A percentile compares a stretch with the other conserved stretches of the same genome.
These are phyloP conservation scores for Ceratobasidium sp. DNA, from an alignment of 1,284 basidiomycete genomes.

Conservation along the genomic window DNA sequence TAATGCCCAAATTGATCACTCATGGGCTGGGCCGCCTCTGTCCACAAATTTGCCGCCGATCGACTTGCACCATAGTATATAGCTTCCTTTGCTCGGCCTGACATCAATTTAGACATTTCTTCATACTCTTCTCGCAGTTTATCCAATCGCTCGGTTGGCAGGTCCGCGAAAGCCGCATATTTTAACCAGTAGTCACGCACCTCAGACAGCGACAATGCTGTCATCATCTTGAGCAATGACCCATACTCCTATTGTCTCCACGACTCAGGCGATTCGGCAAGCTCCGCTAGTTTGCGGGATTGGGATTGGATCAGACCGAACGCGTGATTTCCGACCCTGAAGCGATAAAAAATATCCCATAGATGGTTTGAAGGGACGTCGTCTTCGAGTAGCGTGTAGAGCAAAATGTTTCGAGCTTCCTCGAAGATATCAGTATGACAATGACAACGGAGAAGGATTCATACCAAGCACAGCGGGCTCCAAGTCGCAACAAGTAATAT, in stretches of 20 bases:
- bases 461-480: conserved; percentile 66
- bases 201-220: conserved; percentile 54
- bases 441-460: conserved; percentile 9
- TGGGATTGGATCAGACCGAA: conserved; percentile 54
- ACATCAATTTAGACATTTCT: neutral
- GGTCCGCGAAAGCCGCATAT: conserved; percentile 48
- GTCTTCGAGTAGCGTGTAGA: conserved; percentile 52
- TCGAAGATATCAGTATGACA: neutral
- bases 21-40: conserved; percentile 44
- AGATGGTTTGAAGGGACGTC: conserved; percentile 46
- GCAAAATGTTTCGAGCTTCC: conserved; percentile 55
- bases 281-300: conserved; percentile 56
- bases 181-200: conserved; percentile 55
- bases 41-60: conserved; percentile 54
- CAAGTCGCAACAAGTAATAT: conserved; percentile 68
- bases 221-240: conserved; percentile 52
- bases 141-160: conserved; percentile 39
- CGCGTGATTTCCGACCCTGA: conserved; percentile 57
- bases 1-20: conserved; percentile 50
- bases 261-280: conserved; percentile 51
- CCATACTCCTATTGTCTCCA: conserved; percentile 59
- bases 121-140: neutral
- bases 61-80: conserved; percentile 45
- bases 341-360: conserved; percentile 67
- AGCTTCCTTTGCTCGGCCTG: neutral